Evolutionary conservation across 2,329 filamentous ascomycete species (phyloP).

Genomic region (Clonostachys byssicola): DNA sequence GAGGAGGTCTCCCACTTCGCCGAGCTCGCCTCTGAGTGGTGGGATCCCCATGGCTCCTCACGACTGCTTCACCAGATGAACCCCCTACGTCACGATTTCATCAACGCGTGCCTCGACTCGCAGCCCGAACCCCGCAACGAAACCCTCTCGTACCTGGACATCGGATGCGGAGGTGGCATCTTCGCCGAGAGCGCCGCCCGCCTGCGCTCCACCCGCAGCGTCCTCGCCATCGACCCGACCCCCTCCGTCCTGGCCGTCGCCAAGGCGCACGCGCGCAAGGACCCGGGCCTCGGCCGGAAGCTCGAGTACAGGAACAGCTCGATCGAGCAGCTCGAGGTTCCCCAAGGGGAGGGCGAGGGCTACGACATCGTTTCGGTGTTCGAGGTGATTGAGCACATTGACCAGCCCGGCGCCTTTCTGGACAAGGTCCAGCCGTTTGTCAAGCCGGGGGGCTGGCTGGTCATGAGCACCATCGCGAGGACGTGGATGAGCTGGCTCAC

Average conservation of each 20-base stretch:
- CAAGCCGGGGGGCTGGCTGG: conserved; percentile 86
- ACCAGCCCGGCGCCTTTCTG: conserved; percentile 70
- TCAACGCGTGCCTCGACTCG: conserved; percentile 62
- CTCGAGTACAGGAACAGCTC: conserved; percentile 73
- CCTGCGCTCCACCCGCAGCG: conserved; percentile 54
- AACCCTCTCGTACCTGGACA: conserved; percentile 71
- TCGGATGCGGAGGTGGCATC: conserved; percentile 94
- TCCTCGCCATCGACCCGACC: conserved; percentile 77
- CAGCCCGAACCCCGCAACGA: conserved; percentile 31
- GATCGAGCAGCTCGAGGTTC: conserved; percentile 63
- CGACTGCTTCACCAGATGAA: conserved; percentile 97
- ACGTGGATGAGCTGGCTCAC: conserved; percentile 88
- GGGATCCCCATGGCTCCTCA: conserved; percentile 91
- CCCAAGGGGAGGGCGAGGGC: conserved; percentile 28
- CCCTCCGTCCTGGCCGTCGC: conserved; percentile 72
- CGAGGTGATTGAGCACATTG: conserved; percentile 93
- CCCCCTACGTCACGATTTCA: conserved; percentile 91
- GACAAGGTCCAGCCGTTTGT: conserved; percentile 69
- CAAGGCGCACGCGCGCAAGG: conserved; percentile 66
- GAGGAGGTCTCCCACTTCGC: conserved; percentile 94
- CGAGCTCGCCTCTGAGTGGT: conserved; percentile 89
- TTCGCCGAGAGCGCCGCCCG: conserved; percentile 86
- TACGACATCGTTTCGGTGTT: conserved; percentile 86
- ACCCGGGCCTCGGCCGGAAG: conserved; percentile 61
- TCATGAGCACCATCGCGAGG: conserved; percentile 87